Evolutionary conservation across 495 filamentous ascomycete genomes (phyloP), one percentile per base, ranked within the genome.

Genomic region (Evansstolkia leycettana): DNA sequence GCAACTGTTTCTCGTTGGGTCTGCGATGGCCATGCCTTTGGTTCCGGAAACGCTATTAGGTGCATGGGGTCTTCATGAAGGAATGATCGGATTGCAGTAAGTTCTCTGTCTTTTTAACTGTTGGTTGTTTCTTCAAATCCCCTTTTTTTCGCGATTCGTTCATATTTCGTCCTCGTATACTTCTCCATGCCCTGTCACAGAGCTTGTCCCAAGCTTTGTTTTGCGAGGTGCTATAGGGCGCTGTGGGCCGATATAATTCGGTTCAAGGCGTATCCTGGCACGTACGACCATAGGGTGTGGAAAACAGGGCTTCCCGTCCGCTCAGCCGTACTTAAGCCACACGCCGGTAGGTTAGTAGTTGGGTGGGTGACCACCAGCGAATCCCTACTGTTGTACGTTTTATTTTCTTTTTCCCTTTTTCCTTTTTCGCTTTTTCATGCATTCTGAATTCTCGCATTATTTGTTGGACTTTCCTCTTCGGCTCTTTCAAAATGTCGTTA

Each of bases 1-100:
- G 48, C 85, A 93, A 55, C 52, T 93, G 24, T 75, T 75, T 10
- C 60, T 93, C 34, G 80, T 93, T 46, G 85, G 83, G 5, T 63
- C 72, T 20, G 84, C 80, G 2, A 87, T 84, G 47, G 74, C 74
- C 1, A 64, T 82, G 38, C 85, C 85, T 5, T 55, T 93, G 4
- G 28, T 86, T 5, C 62, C 68, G 1, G 58, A 68, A 47, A 42
- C 45, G 28, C 40, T 54, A 34, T 47, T 60, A 7, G 56, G 47
- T 28, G 51, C 61, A 5, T 66, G 59, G 59, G 49, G 80, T 50
- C 48, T 85, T 31, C 62, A 57, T 11, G 46, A 58, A 24, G 58
- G 65, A 31, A 70, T 88, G 64, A 65, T 60, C 25, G 69, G 62
- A 34, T 73, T 84, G 55, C 80, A 88, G 82, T 88, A 61, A 70